Conservation (phyloP, 1,284 basidiomycete genomes). For the Veloboletus limbatus region DNA sequence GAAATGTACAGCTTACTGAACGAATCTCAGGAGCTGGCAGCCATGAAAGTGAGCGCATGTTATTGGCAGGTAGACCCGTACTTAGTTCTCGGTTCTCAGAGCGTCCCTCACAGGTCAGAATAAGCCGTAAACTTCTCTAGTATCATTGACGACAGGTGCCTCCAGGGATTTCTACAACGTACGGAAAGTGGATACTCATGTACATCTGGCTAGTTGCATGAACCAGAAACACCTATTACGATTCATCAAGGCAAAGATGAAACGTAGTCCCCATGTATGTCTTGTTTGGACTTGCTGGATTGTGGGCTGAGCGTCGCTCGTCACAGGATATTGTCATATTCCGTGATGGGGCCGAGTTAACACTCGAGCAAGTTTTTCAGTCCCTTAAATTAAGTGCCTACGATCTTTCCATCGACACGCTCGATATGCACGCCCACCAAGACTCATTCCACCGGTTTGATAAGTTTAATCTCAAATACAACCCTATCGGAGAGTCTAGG, state of each 20-base stretch:
- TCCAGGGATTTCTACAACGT: constrained; percentile 96
- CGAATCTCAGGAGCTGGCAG: constrained; percentile 91
- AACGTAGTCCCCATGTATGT: constrained; percentile 68
- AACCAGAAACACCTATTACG: constrained; percentile 99
- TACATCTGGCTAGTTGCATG: constrained; percentile 98
- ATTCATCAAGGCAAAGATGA: constrained; percentile 99
- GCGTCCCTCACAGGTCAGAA: constrained; percentile 43
- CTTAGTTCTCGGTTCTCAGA: constrained; percentile 40
- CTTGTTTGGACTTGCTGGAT: not conserved
- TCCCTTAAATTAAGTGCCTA: constrained; percentile 95
- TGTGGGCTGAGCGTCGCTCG: not conserved
- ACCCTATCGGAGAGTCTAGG: constrained; percentile 93
- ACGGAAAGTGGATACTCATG: constrained; percentile 97
- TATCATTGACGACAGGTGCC: constrained; percentile 11
- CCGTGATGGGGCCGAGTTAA: constrained; percentile 88
- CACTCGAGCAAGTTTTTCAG: constrained; percentile 92
- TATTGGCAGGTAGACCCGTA: constrained; percentile 1
- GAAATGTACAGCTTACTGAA: constrained; percentile 92
- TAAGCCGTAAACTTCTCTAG: constrained; percentile 3
- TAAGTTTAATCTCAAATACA: constrained; percentile 92
- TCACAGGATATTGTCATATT: constrained; percentile 91
- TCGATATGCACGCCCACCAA: constrained; percentile 99
- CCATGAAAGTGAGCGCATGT: constrained; percentile 78
- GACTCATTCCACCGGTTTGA: constrained; percentile 98
- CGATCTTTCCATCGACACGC: constrained; percentile 96